Conservation (phyloP, 352 stramenopile species). For the Thraustotheca clavata region DNA sequence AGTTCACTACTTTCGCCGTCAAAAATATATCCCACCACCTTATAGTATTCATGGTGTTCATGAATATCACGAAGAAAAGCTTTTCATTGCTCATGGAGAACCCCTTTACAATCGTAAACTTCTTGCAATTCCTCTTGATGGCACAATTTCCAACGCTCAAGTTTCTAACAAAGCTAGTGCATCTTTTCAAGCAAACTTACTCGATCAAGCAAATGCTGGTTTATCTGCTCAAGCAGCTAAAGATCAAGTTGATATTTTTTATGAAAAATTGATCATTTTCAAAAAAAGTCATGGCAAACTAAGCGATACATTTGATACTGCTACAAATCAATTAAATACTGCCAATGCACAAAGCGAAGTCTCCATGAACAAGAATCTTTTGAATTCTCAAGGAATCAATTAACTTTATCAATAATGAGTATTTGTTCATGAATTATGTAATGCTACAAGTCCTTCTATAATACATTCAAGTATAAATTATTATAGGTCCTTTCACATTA, state of each 20-base stretch:
- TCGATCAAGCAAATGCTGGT: no score
- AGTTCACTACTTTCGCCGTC: not conserved
- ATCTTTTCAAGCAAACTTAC: no score
- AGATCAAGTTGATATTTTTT: conserved; percentile 16
- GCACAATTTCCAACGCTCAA: not conserved
- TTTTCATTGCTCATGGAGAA: not conserved
- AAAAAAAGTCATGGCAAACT: conserved; percentile 12
- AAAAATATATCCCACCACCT: not conserved
- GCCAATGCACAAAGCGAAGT: no score
- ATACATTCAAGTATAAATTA: conserved; percentile 7
- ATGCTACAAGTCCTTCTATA: no score
- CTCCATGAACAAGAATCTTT: no score
- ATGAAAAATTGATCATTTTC: conserved; percentile 22
- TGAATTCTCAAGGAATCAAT: no score
- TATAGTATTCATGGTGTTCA: not conserved
- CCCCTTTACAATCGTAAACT: not conserved
- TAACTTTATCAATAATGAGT: no score
- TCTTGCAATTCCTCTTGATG: not conserved
- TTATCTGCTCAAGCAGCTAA: not conserved
- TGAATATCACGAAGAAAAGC: conserved; percentile 5
- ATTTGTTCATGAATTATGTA: no score
- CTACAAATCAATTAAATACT: not conserved
- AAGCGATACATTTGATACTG: not conserved
- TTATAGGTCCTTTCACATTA: not conserved
- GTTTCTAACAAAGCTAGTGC: not conserved